Evolutionary conservation across 2,329 filamentous ascomycete species (phyloP), one percentile per base, ranked within the genome.

Genomic region (Diaporthe aspalathi): DNA sequence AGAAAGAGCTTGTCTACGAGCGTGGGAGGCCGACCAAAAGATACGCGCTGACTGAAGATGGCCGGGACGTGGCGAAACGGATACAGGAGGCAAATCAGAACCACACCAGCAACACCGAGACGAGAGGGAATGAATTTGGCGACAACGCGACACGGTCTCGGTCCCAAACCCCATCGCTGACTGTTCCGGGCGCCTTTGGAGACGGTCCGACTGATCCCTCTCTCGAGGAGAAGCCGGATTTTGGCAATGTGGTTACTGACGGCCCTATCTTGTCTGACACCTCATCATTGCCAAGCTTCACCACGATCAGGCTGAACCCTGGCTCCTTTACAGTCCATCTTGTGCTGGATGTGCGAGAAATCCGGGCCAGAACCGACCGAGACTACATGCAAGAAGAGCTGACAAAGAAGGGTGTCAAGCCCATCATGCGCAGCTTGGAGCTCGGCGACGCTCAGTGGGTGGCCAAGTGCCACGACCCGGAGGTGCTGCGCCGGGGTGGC

Each of bases 401-500:
- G 16, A 82, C 84, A 14, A 92, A 93, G 74, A 89, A 87, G 74
- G 91, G 90, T 0, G 86, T 92, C 22, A 85, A 83, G 24, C 90
- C 92, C 0, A 87, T 92, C 24, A 90, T 93, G 79, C 88, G 92
- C 22, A 85, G 88, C 5, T 83, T 95, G 40, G 90, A 93, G 73
- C 83, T 95, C 1, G 93, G 93, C 0, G 93, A 96, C 77, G 90
- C 89, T 0, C 87, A 94, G 72, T 96, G 93, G 93, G 86, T 96
- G 43, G 93, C 93, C 50, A 94, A 92, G 78, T 90, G 89, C 76
- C 85, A 90, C 75, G 88, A 93, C 71, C 82, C 89, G 0, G 80
- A 80, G 12, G 83, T 89, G 35, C 84, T 94, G 6, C 76, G 84
- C 2, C 83, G 83, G 5, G 82, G 88, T 65, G 91, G 91, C 16